phyloP scores from a whole-genome alignment of 257 asterid genomes.

The Capsicum baccatum region DNA sequence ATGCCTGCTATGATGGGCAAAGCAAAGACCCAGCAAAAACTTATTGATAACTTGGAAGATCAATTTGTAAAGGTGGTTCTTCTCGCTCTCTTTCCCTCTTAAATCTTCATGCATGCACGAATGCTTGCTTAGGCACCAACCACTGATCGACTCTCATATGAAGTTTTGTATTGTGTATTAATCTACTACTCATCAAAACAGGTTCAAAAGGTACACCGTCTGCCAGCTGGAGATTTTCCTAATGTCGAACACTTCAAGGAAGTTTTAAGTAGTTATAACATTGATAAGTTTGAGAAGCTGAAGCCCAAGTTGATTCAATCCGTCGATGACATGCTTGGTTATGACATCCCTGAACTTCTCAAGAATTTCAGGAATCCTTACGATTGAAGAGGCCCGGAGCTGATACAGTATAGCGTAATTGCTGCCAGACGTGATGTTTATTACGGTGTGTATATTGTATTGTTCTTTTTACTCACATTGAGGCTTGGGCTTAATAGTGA shows the following conservation, averaged over 20 bases:
- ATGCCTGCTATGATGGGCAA: no score
- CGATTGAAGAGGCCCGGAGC: conserved; percentile 44
- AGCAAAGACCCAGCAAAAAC: conserved; percentile 30
- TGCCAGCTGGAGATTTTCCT: conserved; percentile 96
- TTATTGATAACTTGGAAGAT: conserved; percentile 71
- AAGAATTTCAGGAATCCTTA: conserved; percentile 91
- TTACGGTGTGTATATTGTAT: not conserved
- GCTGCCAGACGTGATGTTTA: not conserved
- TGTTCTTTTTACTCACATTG: not conserved
- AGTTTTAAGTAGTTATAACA: conserved; percentile 66
- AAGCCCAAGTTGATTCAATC: conserved; percentile 82
- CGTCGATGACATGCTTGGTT: conserved; percentile 94
- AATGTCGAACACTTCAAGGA: conserved; percentile 76
- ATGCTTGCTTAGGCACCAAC: no score
- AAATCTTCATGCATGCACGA: no score
- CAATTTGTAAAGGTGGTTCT: conserved; percentile 76
- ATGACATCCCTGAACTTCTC: conserved; percentile 35
- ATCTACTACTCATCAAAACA: conserved; percentile 34
- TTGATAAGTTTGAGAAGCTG: conserved; percentile 89
- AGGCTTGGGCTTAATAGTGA: not conserved
- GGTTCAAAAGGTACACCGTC: conserved; percentile 84
- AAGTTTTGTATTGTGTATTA: conserved; percentile 27
- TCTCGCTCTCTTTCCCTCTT: not conserved
- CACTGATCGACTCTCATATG: not conserved
- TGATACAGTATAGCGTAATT: not conserved